Conservation (phyloP, 768 basidiomycete species). For the Naganishia vaughanmartiniae region DNA sequence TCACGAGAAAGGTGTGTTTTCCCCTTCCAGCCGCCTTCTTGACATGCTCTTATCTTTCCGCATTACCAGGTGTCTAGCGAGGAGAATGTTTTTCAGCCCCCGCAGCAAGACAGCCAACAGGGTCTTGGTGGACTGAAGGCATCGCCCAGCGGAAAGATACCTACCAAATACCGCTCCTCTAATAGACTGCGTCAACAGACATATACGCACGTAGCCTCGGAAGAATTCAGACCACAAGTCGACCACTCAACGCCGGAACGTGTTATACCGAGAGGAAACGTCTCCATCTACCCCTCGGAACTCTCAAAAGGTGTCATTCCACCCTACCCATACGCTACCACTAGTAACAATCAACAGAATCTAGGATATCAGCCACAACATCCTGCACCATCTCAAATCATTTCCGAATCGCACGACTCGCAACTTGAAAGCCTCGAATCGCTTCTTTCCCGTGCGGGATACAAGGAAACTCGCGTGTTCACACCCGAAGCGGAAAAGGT, state of each 20-base stretch:
- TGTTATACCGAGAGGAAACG: neutral
- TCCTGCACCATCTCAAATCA: neutral
- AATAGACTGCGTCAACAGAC: conserved; percentile 1
- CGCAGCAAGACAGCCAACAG: neutral
- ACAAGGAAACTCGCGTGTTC: conserved; percentile 85
- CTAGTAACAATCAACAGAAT: neutral
- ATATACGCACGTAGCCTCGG: neutral
- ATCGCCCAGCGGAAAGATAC: conserved; percentile 16
- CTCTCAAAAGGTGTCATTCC: conserved; percentile 14
- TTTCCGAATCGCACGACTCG: conserved; percentile 15
- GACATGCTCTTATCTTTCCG: neutral
- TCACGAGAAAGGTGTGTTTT: conserved; percentile 13
- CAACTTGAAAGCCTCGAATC: conserved; percentile 62
- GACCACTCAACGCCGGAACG: conserved; percentile 7
- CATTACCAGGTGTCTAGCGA: conserved; percentile 10
- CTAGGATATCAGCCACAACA: neutral
- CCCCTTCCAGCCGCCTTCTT: neutral
- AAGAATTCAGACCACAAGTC: neutral
- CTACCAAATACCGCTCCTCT: conserved; percentile 19
- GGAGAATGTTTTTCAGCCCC: neutral
- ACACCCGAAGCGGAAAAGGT: conserved; percentile 70
- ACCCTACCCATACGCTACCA: conserved; percentile 7
- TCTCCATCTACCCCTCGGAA: conserved; percentile 5
- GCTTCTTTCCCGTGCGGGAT: conserved; percentile 79
- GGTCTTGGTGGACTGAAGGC: neutral